Conservation (phyloP, 2,329 filamentous ascomycete species). For the Orbilia quercus region DNA sequence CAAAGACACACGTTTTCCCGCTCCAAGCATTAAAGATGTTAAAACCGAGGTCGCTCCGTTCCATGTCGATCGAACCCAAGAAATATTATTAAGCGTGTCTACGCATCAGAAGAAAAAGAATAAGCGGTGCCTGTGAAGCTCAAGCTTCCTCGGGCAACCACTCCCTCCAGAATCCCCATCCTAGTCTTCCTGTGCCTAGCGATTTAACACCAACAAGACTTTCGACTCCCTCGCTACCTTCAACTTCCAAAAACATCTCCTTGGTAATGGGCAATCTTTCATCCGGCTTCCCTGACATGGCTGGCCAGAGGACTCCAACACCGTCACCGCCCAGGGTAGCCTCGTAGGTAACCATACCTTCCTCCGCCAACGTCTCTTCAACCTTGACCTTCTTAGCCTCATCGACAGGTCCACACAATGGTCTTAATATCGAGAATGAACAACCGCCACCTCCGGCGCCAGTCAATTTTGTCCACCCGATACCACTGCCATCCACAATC, state of each 20-base stretch:
- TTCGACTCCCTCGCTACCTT: conserved; percentile 87
- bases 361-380: conserved; percentile 73
- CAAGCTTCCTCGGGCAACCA: conserved; percentile 61
- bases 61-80: conserved; percentile 24
- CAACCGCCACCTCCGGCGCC: conserved; percentile 96
- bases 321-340: conserved; percentile 93
- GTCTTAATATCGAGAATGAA: conserved; percentile 85
- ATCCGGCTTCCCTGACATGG: conserved; percentile 78
- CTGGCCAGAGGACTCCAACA: conserved; percentile 92
- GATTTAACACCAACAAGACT: conserved; percentile 82
- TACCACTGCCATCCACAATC: conserved; percentile 85
- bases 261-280: conserved; percentile 93
- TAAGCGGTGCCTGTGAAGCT: not conserved
- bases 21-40: not conserved
- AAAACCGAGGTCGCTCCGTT: conserved; percentile 28
- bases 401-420: conserved; percentile 25
- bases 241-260: conserved; percentile 85
- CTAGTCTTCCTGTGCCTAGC: conserved; percentile 75
- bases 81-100: conserved; percentile 13
- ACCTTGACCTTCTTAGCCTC: conserved; percentile 71
- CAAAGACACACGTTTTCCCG: conserved; percentile 9
- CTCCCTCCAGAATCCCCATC: conserved; percentile 86
- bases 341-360: conserved; percentile 85
- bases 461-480: conserved; percentile 97
- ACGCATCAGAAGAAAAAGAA: conserved; percentile 3